These are phyloP conservation scores for Fusarium temperatum DNA, from an alignment of 2,329 filamentous ascomycete species.

Conservation along the genomic window DNA sequence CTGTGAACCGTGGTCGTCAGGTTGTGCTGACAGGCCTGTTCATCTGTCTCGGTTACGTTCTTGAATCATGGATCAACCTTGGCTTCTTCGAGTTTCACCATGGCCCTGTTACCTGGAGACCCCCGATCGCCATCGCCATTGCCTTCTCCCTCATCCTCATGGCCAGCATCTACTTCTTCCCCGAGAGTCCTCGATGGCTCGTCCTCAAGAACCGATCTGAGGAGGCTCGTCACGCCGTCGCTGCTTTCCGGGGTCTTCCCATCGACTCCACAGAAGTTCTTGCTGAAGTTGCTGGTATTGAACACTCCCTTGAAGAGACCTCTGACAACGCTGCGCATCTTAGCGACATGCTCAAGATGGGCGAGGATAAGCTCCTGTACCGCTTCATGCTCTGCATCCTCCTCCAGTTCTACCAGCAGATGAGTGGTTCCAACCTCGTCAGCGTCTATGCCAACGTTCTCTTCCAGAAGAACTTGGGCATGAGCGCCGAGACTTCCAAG, in stretches of 20 bases:
- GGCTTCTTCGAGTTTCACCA: constrained; percentile 49
- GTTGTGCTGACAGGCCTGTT: constrained; percentile 61
- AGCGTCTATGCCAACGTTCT: constrained; percentile 45
- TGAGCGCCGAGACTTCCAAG: constrained; percentile 35
- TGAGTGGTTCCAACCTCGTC: constrained; percentile 42
- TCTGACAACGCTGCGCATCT: constrained; percentile 49
- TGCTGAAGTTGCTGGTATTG: constrained; percentile 57
- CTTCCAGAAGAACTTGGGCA: constrained; percentile 40
- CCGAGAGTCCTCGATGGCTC: constrained; percentile 50
- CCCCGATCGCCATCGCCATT: constrained; percentile 49
- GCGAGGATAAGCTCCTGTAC: constrained; percentile 60
- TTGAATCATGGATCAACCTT: constrained; percentile 57
- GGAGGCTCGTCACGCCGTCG: constrained; percentile 47
- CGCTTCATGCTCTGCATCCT: constrained; percentile 49
- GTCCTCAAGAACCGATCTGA: constrained; percentile 46
- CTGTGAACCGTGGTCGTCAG: constrained; percentile 59
- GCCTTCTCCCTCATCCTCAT: constrained; percentile 47
- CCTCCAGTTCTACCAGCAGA: constrained; percentile 47
- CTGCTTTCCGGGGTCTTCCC: constrained; percentile 51
- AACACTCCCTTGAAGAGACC: constrained; percentile 57
- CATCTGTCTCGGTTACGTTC: constrained; percentile 52
- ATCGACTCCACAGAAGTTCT: constrained; percentile 49
- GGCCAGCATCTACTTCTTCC: constrained; percentile 47
- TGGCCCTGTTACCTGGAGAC: constrained; percentile 48
- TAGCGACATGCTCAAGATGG: constrained; percentile 57